Evolutionary conservation across 2,329 filamentous ascomycete genomes (phyloP).

Genomic region (Verticillium isaacii): DNA sequence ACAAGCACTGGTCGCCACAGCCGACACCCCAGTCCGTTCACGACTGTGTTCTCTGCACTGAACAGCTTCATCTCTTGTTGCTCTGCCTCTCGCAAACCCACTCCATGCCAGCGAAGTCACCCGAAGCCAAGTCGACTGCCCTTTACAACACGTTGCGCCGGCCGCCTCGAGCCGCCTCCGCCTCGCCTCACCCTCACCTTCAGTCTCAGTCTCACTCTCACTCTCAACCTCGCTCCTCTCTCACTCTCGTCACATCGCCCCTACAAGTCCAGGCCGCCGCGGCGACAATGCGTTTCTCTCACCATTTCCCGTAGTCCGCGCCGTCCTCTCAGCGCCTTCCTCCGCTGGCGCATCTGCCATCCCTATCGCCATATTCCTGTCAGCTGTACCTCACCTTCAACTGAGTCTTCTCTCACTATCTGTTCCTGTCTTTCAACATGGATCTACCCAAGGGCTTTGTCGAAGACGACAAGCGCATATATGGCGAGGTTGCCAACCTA

Average conservation of each 20-base stretch:
- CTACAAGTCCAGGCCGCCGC: neutral
- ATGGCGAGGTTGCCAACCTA: conserved; percentile 10
- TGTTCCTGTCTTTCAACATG: conserved; percentile 2
- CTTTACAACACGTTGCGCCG: neutral
- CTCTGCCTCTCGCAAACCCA: neutral
- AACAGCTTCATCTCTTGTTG: neutral
- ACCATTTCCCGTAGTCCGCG: neutral
- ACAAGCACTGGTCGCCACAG: neutral
- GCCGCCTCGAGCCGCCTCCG: neutral
- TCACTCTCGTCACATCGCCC: neutral
- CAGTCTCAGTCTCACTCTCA: neutral
- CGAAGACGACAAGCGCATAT: conserved; percentile 14
- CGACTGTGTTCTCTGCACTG: neutral
- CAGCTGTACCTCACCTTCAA: neutral
- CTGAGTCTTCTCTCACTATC: neutral
- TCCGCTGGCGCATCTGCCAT: neutral
- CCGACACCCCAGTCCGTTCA: neutral
- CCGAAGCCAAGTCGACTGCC: neutral
- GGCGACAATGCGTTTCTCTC: neutral
- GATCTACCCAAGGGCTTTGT: conserved; percentile 14
- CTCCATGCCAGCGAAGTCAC: neutral
- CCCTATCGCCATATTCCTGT: neutral
- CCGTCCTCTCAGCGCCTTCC: neutral
- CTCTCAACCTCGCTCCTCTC: neutral
- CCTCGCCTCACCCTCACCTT: neutral